Percentiles rank a stretch among this genome's conserved stretches.
phyloP scores from a whole-genome alignment of 2,329 filamentous ascomycete genomes.

The Exophiala xenobiotica region DNA sequence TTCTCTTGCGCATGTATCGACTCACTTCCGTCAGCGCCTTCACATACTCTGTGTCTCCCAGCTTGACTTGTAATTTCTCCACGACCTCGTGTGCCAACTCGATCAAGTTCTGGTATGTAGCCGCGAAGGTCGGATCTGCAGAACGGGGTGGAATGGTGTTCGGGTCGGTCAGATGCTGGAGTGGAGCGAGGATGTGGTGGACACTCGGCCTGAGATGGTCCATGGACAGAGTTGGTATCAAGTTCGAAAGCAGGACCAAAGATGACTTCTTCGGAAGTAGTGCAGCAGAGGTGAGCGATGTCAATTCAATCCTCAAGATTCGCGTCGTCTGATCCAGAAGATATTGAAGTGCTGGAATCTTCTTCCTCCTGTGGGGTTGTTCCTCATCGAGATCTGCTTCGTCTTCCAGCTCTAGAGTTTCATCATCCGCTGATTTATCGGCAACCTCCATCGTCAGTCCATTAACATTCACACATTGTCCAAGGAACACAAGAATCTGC shows the following conservation, averaged over 20 bases:
- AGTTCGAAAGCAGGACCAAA: slow-evolving; percentile 69
- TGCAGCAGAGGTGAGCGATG: slow-evolving; percentile 59
- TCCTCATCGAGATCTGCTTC: slow-evolving; percentile 48
- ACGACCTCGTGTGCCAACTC: slow-evolving; percentile 73
- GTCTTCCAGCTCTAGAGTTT: slow-evolving; percentile 39
- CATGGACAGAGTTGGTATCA: slow-evolving; percentile 62
- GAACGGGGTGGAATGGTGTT: slow-evolving; percentile 49
- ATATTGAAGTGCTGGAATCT: slow-evolving; percentile 63
- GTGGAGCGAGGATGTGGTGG: slow-evolving; percentile 62
- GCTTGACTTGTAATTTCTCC: slow-evolving; percentile 77
- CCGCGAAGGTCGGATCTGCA: slow-evolving; percentile 67
- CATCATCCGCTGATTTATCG: slow-evolving; percentile 42
- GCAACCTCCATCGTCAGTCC: slow-evolving; percentile 46
- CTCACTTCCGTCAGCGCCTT: slow-evolving; percentile 69
- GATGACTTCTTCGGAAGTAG: slow-evolving; percentile 74
- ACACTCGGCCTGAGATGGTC: slow-evolving; percentile 62
- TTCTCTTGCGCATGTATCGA: slow-evolving; percentile 66
- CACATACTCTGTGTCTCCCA: slow-evolving; percentile 80
- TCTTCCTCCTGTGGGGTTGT: slow-evolving; percentile 45
- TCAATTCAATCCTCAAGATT: slow-evolving; percentile 73
- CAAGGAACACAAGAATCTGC: slow-evolving; percentile 81
- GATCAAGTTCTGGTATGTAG: slow-evolving; percentile 68
- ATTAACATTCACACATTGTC: slow-evolving; percentile 63
- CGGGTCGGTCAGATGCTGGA: slow-evolving; percentile 82
- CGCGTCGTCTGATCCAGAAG: slow-evolving; percentile 76